Evolutionary conservation across 106 monocot species (phyloP).

Genomic region (Dendrobium officinale): DNA sequence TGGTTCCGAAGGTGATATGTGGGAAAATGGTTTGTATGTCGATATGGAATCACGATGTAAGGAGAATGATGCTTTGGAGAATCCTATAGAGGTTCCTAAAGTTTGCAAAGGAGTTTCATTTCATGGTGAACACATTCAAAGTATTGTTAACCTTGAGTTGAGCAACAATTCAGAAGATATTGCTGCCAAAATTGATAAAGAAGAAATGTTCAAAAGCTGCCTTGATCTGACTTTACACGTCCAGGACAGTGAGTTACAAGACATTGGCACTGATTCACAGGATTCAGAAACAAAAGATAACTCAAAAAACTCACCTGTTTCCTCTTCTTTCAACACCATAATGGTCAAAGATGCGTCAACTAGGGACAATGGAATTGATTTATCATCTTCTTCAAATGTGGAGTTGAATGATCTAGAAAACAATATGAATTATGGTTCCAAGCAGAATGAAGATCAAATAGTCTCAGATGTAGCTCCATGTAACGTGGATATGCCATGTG

Average conservation of each 20-base stretch:
- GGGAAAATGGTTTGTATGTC: constrained; percentile 42
- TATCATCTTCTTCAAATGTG: constrained; percentile 10
- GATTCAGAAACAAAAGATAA: constrained; percentile 11
- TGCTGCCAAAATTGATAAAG: constrained; percentile 21
- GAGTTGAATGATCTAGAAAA: constrained; percentile 8
- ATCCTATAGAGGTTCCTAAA: constrained; percentile 7
- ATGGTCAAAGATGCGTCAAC: not conserved
- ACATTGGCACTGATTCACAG: constrained; percentile 7
- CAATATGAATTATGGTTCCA: constrained; percentile 3
- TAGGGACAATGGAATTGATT: constrained; percentile 2
- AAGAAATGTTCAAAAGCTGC: constrained; percentile 68
- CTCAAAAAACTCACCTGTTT: constrained; percentile 12
- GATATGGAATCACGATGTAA: constrained; percentile 34
- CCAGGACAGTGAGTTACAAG: constrained; percentile 27
- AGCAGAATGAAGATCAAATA: constrained; percentile 5
- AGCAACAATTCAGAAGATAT: constrained; percentile 11
- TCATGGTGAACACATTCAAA: constrained; percentile 13
- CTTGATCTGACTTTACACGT: constrained; percentile 39
- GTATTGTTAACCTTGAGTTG: constrained; percentile 1
- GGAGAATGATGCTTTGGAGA: constrained; percentile 7
- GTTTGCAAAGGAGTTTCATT: constrained; percentile 10
- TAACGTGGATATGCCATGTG: constrained; percentile 10
- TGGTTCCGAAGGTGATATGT: constrained; percentile 31
- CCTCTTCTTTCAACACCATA: constrained; percentile 15
- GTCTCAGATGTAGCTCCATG: constrained; percentile 4